A percentile compares a stretch with the other conserved stretches of the same genome.
Evolutionary conservation across 2,329 filamentous ascomycete species (phyloP).

Genomic region (Phialophora chinensis): DNA sequence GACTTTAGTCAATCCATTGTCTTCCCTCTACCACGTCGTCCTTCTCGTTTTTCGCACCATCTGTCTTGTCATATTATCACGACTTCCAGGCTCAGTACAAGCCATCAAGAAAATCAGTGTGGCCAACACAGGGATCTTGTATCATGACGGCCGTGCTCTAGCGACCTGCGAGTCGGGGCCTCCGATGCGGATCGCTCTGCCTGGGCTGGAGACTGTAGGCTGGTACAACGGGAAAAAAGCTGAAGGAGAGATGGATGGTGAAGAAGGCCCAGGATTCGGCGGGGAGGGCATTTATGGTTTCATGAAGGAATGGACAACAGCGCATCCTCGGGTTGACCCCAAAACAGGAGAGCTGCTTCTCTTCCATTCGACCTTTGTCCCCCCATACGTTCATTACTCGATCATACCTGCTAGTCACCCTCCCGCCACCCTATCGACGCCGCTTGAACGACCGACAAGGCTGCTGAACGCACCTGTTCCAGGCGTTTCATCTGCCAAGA

Average conservation of each 20-base stretch:
- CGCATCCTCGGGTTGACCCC: constrained; percentile 69
- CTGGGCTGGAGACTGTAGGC: constrained; percentile 69
- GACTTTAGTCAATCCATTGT: constrained; percentile 66
- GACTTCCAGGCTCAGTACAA: constrained; percentile 61
- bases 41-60: constrained; percentile 63
- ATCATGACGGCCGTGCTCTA: constrained; percentile 71
- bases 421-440: constrained; percentile 43
- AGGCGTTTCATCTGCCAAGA: constrained; percentile 67
- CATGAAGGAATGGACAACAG: constrained; percentile 74
- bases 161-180: constrained; percentile 75
- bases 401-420: constrained; percentile 53
- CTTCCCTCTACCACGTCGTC: constrained; percentile 58
- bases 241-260: constrained; percentile 49
- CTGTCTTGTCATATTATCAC: constrained; percentile 63
- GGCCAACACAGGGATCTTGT: constrained; percentile 70
- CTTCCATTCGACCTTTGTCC: constrained; percentile 69
- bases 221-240: constrained; percentile 69
- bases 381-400: constrained; percentile 72
- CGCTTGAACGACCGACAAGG: constrained; percentile 38
- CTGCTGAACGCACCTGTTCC: constrained; percentile 63
- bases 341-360: constrained; percentile 68
- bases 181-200: constrained; percentile 69
- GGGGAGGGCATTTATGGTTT: constrained; percentile 63
- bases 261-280: constrained; percentile 54
- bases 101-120: constrained; percentile 72